Base-by-base conservation (phyloP, 768 basidiomycete species). In the Suillus weaverae region DNA sequence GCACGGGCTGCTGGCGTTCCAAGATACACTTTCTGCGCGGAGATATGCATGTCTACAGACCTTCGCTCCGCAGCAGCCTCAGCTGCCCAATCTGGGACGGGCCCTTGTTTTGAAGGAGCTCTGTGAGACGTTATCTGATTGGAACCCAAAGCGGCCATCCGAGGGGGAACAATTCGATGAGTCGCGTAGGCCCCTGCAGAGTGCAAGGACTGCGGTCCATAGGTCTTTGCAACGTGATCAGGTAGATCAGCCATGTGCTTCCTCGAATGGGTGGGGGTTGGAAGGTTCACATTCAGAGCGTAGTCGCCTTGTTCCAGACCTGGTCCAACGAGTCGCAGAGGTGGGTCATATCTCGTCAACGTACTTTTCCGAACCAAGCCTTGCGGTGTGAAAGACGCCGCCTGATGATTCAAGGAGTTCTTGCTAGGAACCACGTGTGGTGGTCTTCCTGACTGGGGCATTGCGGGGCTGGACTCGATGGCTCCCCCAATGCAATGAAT, bases 281-380 rank as follows among this genome's bases (percentile, higher is more conserved):
- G 10, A 32, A 20, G 32, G 53, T 54, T 54, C 32, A 33, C 32
- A 54, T 33, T 54, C 32, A 54, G 10, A 33, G 32, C 18, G 10
- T 33, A 10, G 53, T 54, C 53, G 18, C 10, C 32, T 33, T 54
- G 53, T 33, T 54, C 53, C 32, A 33, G 18, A 20, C 32, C 18
- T 33, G 18, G 53, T 54, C 53, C 53, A n/a, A 33, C 53, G 53
- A 54, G 53, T 54, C 53, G 53, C 20, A 54, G 32, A n/a, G 53
- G 53, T 5, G 53, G 32, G 10, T 20, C 53, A 20, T 32, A 54
- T 20, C 5, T 33, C 20, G 32, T 13, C 32, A n/a, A 54, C 20
- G 18, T 32, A 11, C 53, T 54, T 33, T 54, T 54, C 53, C 20
- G 32, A 54, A 20, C 32, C 20, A 33, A 54, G 32, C 53, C 53